Percentiles rank a stretch among this genome's conserved stretches.
Conservation (phyloP, 345 rosid species). For the Populus ilicifolia region DNA sequence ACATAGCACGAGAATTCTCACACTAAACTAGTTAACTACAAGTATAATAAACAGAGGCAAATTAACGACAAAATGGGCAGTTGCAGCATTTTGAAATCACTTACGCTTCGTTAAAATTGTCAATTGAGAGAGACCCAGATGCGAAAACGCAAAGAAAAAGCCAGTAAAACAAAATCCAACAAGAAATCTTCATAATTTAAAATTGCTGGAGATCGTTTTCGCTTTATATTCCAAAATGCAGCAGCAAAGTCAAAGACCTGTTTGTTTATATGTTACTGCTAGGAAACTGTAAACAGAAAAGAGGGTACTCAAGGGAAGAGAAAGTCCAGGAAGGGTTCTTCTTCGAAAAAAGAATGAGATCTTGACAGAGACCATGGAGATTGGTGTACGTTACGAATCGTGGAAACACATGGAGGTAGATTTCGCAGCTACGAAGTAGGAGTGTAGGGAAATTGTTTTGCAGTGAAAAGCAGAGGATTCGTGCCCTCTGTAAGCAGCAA, state of each 20-base stretch:
- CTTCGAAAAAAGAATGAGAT: conserved; percentile 32
- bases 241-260: conserved; percentile 13
- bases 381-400: conserved; percentile 57
- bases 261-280: neutral
- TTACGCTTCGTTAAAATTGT: conserved; percentile 73
- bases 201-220: conserved; percentile 20
- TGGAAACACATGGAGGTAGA: conserved; percentile 19
- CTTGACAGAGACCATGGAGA: conserved; percentile 25
- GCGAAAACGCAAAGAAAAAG: conserved; percentile 41
- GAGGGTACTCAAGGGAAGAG: conserved; percentile 19
- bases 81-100: conserved; percentile 20
- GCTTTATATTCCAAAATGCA: conserved; percentile 30
- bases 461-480: conserved; percentile 23
- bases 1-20: neutral
- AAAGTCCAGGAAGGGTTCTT: conserved; percentile 3
- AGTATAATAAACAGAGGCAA: conserved; percentile 7
- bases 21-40: neutral
- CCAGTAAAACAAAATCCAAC: conserved; percentile 30
- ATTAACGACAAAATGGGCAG: neutral
- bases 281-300: neutral
- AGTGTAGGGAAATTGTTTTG: conserved; percentile 13
- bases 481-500: neutral
- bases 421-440: conserved; percentile 32
- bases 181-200: conserved; percentile 48
- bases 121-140: conserved; percentile 53